Evolutionary conservation across 495 filamentous ascomycete genomes (phyloP).

Genomic region (Achaetomiella virescens): DNA sequence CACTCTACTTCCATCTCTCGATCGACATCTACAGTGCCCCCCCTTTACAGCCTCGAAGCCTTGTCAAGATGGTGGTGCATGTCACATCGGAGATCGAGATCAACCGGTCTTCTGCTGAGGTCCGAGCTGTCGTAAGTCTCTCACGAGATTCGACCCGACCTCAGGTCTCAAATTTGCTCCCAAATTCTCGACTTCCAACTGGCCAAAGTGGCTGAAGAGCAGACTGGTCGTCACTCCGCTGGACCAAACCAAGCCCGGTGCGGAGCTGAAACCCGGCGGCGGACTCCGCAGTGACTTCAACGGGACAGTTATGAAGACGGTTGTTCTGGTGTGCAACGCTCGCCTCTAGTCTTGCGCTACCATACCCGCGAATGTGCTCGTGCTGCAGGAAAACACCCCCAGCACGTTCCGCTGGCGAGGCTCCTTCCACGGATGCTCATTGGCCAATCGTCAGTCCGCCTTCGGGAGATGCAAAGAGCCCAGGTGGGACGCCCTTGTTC

Average conservation of each 20-base stretch:
- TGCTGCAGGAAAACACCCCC: neutral
- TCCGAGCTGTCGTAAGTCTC: no score
- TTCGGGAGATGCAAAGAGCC: neutral
- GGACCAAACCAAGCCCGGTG: neutral
- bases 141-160: no score
- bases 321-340: neutral
- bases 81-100: no score
- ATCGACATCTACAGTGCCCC: no score
- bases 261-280: neutral
- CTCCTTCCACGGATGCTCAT: neutral
- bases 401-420: neutral
- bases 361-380: neutral
- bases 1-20: no score
- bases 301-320: neutral
- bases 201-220: neutral
- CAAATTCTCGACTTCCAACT: neutral
- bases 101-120: no score
- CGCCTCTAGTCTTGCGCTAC: neutral
- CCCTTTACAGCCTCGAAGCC: no score
- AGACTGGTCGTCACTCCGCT: neutral
- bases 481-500: neutral
- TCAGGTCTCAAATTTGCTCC: no score
- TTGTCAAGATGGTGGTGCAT: no score
- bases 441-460: neutral
- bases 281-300: neutral